phyloP scores from a whole-genome alignment of 345 rosid species.

The Boechera retrofracta region DNA sequence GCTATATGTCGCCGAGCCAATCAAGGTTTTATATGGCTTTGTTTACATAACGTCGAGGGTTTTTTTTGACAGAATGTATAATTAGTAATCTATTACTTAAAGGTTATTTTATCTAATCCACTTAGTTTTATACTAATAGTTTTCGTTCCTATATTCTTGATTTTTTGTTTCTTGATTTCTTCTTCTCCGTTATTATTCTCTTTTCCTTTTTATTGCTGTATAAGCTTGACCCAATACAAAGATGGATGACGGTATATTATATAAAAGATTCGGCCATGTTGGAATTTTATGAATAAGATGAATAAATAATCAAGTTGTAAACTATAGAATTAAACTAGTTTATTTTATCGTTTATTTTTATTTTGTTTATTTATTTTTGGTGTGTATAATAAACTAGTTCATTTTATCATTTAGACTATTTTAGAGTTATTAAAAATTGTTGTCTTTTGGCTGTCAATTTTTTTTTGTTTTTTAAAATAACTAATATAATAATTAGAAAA shows the following conservation, averaged over 20 bases:
- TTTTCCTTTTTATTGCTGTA: conserved; percentile 3
- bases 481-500: background rate
- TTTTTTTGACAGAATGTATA: conserved; percentile 34
- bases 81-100: background rate
- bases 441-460: background rate
- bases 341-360: background rate
- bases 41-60: conserved; percentile 26
- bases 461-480: background rate
- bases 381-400: background rate
- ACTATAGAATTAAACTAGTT: background rate
- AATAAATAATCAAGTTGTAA: background rate
- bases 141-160: conserved; percentile 32
- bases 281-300: background rate
- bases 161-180: conserved; percentile 41
- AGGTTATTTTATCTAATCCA: conserved; percentile 22
- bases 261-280: background rate
- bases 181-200: conserved; percentile 45
- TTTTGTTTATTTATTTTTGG: background rate
- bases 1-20: conserved; percentile 52
- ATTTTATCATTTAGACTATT: background rate
- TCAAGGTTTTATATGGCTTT: conserved; percentile 43
- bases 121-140: conserved; percentile 10
- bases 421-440: background rate
- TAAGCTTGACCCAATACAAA: conserved; percentile 2
- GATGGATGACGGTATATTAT: background rate